Evolutionary conservation across 2,329 filamentous ascomycete species (phyloP), one percentile per base, ranked within the genome.

Genomic region (Fusarium tupiense): DNA sequence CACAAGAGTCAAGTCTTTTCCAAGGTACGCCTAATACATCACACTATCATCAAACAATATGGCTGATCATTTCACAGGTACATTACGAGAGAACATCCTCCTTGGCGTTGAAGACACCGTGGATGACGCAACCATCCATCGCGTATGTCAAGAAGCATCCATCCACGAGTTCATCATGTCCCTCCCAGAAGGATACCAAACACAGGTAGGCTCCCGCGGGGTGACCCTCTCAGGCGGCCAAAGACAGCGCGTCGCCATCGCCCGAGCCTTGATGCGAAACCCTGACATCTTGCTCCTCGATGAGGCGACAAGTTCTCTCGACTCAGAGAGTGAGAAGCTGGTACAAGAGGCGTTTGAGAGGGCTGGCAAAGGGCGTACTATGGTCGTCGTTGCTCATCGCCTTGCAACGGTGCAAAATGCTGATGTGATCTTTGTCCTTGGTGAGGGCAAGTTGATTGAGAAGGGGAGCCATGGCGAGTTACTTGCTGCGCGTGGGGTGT

Each of bases 361-460:
- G 26, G 90, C 90, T 0, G 86, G 86, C 4, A 85, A 86, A 72
- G 88, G 88, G 2, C 83, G 88, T 6, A 91, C 93, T 3, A 93
- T 93, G 69, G 85, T 96, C 4, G 92, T 92, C 5, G 92, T 96
- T 16, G 93, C 94, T 1, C 94, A 96, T 80, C 86, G 93, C 12
- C 85, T 96, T 53, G 91, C 91, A 0, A 96, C 92, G 11, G 90
- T 95, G 26, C 92, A 93, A 80, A 92, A 95, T 75, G 92, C 93
- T 2, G 91, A 96, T 79, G 84, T 91, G 20, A 95, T 95, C 49
- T 94, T 93, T 75, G 93, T 96, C 0, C 89, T 58, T 46, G 50
- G 38, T 16, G 35, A 67, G 16, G 64, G 64, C 31, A 67, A 24
- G 52, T 41, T 67, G 12, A 29, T 67, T 9, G 64, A 67, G 38